These are phyloP conservation scores for Penstemon eatonii DNA, from an alignment of 257 asterid species.

Conservation along the genomic window DNA sequence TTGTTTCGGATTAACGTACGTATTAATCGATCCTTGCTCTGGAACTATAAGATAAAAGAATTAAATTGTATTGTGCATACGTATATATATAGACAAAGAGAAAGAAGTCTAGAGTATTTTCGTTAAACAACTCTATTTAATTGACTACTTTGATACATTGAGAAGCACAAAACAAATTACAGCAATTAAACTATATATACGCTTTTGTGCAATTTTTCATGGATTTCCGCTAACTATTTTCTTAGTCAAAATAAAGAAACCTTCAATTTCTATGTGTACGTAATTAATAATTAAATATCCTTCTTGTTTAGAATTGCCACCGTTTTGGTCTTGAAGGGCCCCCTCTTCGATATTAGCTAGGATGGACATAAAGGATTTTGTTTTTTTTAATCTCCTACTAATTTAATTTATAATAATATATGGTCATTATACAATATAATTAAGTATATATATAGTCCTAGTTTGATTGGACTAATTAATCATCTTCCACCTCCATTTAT, in stretches of 20 bases:
- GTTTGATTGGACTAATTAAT: slow-evolving; percentile 27
- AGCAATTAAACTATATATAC: slow-evolving; percentile 34
- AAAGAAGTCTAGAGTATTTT: too few relatives aligned
- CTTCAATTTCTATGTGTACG: slow-evolving; percentile 2
- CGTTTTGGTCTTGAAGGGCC: slow-evolving; percentile 34
- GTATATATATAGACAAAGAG: too few relatives aligned
- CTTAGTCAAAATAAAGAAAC: slow-evolving; percentile 21
- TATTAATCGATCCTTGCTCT: too few relatives aligned
- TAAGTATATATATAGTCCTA: background rate
- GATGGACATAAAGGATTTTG: background rate
- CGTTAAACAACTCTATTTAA: slow-evolving; percentile 48
- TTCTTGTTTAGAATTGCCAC: slow-evolving; percentile 39
- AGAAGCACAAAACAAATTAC: slow-evolving; percentile 21
- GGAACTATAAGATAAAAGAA: too few relatives aligned
- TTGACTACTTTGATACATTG: slow-evolving; percentile 35
- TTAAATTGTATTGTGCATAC: too few relatives aligned
- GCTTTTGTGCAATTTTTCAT: slow-evolving; percentile 38
- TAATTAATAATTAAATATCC: slow-evolving; percentile 27
- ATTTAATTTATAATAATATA: slow-evolving; percentile 13
- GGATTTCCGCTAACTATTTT: slow-evolving; percentile 43
- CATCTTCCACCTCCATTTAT: slow-evolving; percentile 28
- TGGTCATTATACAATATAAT: background rate
- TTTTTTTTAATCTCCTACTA: slow-evolving; percentile 12
- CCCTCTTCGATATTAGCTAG: slow-evolving; percentile 24
- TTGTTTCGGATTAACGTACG: too few relatives aligned